A percentile compares a stretch with the other conserved stretches of the same genome.
These are phyloP conservation scores for Penicillium mononematosum DNA, from an alignment of 495 filamentous ascomycete species.

Conservation along the genomic window DNA sequence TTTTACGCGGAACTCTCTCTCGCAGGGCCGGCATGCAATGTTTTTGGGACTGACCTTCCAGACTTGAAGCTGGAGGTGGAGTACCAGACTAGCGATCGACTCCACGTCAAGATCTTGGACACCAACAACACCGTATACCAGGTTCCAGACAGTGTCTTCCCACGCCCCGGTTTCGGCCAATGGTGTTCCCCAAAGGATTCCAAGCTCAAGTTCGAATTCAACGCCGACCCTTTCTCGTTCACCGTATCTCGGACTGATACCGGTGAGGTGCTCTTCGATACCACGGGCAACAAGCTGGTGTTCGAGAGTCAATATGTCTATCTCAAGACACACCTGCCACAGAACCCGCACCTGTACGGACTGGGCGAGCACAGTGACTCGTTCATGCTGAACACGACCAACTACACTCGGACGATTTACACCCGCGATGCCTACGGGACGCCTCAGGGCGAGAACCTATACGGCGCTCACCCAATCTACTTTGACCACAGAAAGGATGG, in stretches of 20 bases:
- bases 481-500: constrained; percentile 48
- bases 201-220: constrained; percentile 20
- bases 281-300: constrained; percentile 47
- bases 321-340: constrained; percentile 47
- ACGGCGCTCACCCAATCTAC: constrained; percentile 56
- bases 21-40: constrained; percentile 51
- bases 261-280: constrained; percentile 47
- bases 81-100: constrained; percentile 49
- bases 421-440: constrained; percentile 52
- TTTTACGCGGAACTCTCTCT: constrained; percentile 35
- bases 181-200: constrained; percentile 12
- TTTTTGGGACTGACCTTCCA: constrained; percentile 54
- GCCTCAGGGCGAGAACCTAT: constrained; percentile 43
- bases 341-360: constrained; percentile 57
- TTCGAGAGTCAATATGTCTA: constrained; percentile 60
- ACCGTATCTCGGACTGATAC: constrained; percentile 16
- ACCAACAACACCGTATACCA: constrained; percentile 60
- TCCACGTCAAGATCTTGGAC: constrained; percentile 51
- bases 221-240: constrained; percentile 18
- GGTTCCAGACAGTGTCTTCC: constrained; percentile 57
- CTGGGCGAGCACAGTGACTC: constrained; percentile 54
- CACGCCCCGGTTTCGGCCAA: constrained; percentile 34
- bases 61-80: constrained; percentile 49
- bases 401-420: constrained; percentile 60
- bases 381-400: constrained; percentile 45